phyloP scores from a whole-genome alignment of 352 stramenopile species.

The Nothophytophthora sp. region DNA sequence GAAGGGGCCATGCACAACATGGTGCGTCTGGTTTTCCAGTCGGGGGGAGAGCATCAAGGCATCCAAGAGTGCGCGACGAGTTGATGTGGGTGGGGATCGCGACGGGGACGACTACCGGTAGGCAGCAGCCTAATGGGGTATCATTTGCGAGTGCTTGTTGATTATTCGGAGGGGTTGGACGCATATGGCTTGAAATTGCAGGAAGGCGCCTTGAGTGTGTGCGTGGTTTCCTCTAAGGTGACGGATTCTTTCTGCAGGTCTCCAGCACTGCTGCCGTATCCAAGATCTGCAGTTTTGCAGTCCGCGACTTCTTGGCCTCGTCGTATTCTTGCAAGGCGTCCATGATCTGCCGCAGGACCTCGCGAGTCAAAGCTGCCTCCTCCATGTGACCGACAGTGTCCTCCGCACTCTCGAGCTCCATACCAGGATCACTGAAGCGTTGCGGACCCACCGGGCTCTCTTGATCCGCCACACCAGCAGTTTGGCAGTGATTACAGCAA shows the following conservation, averaged over 20 bases:
- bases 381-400: too few species aligned
- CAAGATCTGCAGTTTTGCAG: slow-evolving; percentile 4
- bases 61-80: slow-evolving; percentile 73
- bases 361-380: too few species aligned
- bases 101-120: too few species aligned
- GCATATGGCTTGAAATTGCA: too few species aligned
- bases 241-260: too few species aligned
- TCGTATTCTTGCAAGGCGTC: slow-evolving; percentile 8
- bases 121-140: too few species aligned
- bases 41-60: slow-evolving; percentile 49
- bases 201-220: too few species aligned
- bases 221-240: too few species aligned
- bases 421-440: neutral
- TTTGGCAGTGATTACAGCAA: neutral
- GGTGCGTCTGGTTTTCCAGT: slow-evolving; percentile 71
- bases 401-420: neutral
- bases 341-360: slow-evolving; percentile 4
- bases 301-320: slow-evolving; percentile 1
- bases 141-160: too few species aligned
- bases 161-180: too few species aligned
- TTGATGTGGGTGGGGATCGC: slow-evolving; percentile 23
- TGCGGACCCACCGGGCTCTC: neutral
- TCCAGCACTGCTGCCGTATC: too few species aligned
- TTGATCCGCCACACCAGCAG: neutral
- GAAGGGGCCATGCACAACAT: slow-evolving; percentile 55